A percentile compares a stretch with the other conserved stretches of the same genome.
phyloP scores from a whole-genome alignment of 2,329 filamentous ascomycete genomes.

The Botryotinia convoluta region DNA sequence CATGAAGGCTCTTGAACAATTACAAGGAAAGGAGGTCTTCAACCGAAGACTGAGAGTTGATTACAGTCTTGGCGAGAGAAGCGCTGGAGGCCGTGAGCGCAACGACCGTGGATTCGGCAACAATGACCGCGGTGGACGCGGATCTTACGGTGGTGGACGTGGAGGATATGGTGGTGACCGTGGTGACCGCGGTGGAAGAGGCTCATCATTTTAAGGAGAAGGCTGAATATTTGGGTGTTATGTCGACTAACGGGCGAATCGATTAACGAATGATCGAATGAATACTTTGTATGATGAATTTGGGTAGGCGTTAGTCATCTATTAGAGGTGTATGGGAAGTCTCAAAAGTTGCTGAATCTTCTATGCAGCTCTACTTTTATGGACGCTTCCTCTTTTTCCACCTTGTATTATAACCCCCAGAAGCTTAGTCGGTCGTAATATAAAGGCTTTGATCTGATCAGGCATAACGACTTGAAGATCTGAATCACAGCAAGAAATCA shows the following conservation, averaged over 20 bases:
- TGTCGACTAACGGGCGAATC: background rate
- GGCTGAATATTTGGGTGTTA: background rate
- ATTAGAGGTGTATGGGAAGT: constrained; percentile 23
- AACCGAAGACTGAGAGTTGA: constrained; percentile 65
- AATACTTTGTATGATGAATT: constrained; percentile 23
- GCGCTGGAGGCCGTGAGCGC: background rate
- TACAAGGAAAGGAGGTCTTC: constrained; percentile 59
- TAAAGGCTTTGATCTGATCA: constrained; percentile 28
- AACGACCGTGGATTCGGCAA: background rate
- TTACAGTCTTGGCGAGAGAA: constrained; percentile 43
- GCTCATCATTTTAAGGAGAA: constrained; percentile 7
- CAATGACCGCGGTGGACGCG: background rate
- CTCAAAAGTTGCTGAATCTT: constrained; percentile 30
- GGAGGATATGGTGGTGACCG: constrained; percentile 11
- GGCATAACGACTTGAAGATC: constrained; percentile 26
- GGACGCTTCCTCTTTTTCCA: constrained; percentile 24
- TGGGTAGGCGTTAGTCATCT: constrained; percentile 17
- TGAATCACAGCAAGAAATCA: constrained; percentile 23
- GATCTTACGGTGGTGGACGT: background rate
- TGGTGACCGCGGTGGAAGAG: constrained; percentile 3
- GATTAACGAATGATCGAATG: constrained; percentile 16
- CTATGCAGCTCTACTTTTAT: constrained; percentile 19
- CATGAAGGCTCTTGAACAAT: constrained; percentile 53
- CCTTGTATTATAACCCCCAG: constrained; percentile 31
- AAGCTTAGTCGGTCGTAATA: constrained; percentile 29